Percentiles rank a stretch among this genome's conserved stretches.
Evolutionary conservation across 2,329 filamentous ascomycete genomes (phyloP).

Genomic region (Fusarium drepaniforme): DNA sequence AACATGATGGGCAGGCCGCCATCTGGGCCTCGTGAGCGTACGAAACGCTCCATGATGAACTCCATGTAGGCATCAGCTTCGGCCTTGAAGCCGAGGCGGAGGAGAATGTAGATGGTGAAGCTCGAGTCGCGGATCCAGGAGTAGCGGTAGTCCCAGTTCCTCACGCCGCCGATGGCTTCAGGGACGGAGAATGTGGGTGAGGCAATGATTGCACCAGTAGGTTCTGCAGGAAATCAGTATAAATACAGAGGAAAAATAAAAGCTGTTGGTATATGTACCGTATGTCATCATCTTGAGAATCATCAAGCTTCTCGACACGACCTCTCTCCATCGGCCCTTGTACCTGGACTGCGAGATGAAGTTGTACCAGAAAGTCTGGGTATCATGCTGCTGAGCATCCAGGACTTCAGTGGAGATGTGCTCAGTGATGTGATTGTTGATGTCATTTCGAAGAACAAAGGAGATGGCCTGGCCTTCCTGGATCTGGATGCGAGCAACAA

Average conservation of each 20-base stretch:
- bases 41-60: slow-evolving; percentile 80
- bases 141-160: slow-evolving; percentile 81
- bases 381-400: slow-evolving; percentile 74
- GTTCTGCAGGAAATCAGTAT: slow-evolving; percentile 59
- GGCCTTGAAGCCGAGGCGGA: slow-evolving; percentile 79
- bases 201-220: slow-evolving; percentile 82
- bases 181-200: slow-evolving; percentile 83
- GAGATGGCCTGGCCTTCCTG: slow-evolving; percentile 77
- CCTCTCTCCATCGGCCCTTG: slow-evolving; percentile 78
- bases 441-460: slow-evolving; percentile 75
- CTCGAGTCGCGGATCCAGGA: slow-evolving; percentile 83
- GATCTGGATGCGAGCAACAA: slow-evolving; percentile 70
- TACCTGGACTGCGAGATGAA: slow-evolving; percentile 81
- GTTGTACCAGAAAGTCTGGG: slow-evolving; percentile 78
- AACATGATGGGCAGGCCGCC: slow-evolving; percentile 84
- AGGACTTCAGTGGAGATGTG: slow-evolving; percentile 70
- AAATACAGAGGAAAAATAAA: rapidly evolving
- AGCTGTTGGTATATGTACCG: slow-evolving; percentile 35
- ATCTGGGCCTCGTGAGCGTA: slow-evolving; percentile 69
- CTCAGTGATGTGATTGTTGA: slow-evolving; percentile 67
- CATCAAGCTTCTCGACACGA: slow-evolving; percentile 77
- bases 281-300: slow-evolving; percentile 83
- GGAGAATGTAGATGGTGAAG: slow-evolving; percentile 82
- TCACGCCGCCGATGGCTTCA: slow-evolving; percentile 76
- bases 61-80: slow-evolving; percentile 84